phyloP scores from a whole-genome alignment of 345 rosid genomes.

The Arabis alpina region DNA sequence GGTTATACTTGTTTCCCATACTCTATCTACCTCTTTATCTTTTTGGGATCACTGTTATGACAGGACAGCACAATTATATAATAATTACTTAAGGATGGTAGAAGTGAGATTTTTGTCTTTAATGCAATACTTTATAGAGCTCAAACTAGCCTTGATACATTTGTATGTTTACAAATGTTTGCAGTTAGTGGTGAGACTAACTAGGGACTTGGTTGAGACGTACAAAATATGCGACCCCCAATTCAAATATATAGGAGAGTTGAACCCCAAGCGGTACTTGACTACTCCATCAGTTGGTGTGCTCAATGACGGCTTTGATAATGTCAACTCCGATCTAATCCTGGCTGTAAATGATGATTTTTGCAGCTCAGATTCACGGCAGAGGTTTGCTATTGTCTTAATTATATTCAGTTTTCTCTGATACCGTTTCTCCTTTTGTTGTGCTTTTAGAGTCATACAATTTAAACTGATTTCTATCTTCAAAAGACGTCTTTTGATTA shows the following conservation, averaged over 20 bases:
- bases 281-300: constrained; percentile 93
- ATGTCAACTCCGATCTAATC: constrained; percentile 94
- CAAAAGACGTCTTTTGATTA: constrained; percentile 20
- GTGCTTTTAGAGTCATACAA: constrained; percentile 20
- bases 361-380: constrained; percentile 72
- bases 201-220: constrained; percentile 85
- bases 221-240: constrained; percentile 87
- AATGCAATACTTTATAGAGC: constrained; percentile 23
- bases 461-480: constrained; percentile 22
- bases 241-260: constrained; percentile 87
- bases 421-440: constrained; percentile 23
- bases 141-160: constrained; percentile 20
- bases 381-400: constrained; percentile 63
- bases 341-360: constrained; percentile 74
- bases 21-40: constrained; percentile 5
- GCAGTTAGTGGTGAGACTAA: constrained; percentile 90
- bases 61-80: constrained; percentile 7
- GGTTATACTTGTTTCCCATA: constrained; percentile 10
- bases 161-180: constrained; percentile 56
- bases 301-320: constrained; percentile 93
- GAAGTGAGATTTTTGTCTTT: constrained; percentile 14
- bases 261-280: constrained; percentile 94
- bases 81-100: constrained; percentile 21
- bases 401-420: background rate
- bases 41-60: constrained; percentile 8